phyloP scores from a whole-genome alignment of 2,329 filamentous ascomycete genomes.

The Plectosphaerella sp. region DNA sequence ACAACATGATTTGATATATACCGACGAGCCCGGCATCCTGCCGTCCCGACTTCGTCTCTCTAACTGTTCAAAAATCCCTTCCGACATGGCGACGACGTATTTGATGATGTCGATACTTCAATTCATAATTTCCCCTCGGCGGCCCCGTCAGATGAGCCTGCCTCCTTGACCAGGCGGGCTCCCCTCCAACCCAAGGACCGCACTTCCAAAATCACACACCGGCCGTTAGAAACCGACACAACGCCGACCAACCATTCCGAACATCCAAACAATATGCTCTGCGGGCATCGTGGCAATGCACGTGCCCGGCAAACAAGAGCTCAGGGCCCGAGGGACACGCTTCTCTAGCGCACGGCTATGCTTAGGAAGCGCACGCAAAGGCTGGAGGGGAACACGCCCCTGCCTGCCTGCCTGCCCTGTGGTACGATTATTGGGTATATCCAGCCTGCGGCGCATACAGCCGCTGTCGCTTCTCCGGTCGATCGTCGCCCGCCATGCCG shows the following conservation, averaged over 20 bases:
- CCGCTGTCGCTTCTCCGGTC: slow-evolving; percentile 50
- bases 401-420: not conserved
- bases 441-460: slow-evolving; percentile 38
- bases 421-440: slow-evolving; percentile 27
- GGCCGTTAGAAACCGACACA: not conserved
- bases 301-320: not conserved
- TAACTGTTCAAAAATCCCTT: too few species aligned
- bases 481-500: slow-evolving; percentile 28
- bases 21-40: too few species aligned
- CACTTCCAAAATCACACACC: not conserved
- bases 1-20: too few species aligned
- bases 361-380: not conserved
- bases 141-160: too few species aligned
- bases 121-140: too few species aligned
- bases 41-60: too few species aligned
- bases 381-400: not conserved
- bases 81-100: too few species aligned
- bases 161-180: too few species aligned
- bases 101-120: too few species aligned
- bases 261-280: not conserved
- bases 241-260: not conserved
- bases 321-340: not conserved
- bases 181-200: too few species aligned
- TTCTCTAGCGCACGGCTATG: not conserved
- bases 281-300: not conserved